Conservation (phyloP, 257 asterid species). For the Cruciata laevipes region DNA sequence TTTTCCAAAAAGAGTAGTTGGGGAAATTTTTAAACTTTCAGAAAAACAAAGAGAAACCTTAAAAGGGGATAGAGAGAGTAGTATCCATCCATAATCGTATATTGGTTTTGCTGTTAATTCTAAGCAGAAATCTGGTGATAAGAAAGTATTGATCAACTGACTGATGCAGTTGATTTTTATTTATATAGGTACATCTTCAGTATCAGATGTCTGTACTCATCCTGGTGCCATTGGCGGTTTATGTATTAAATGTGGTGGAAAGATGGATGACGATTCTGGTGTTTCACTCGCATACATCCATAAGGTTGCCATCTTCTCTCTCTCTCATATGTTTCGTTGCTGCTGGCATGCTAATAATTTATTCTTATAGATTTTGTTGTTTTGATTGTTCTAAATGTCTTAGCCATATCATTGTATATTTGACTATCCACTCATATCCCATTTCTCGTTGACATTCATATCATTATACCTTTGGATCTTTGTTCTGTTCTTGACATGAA, state of each 20-base stretch:
- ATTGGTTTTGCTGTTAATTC: not conserved
- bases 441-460: not conserved
- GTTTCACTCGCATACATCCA: conserved; percentile 78
- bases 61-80: not conserved
- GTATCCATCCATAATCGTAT: not conserved
- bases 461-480: not conserved
- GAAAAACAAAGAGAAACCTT: not conserved
- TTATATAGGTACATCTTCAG: conserved; percentile 18
- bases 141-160: not conserved
- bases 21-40: not conserved
- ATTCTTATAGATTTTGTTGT: not conserved
- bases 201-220: conserved; percentile 46
- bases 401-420: not conserved
- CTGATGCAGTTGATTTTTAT: not conserved
- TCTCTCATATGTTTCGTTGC: not conserved
- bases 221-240: conserved; percentile 84
- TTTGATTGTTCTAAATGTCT: not conserved
- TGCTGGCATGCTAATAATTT: not conserved
- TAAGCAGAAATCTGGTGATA: conserved; percentile 5
- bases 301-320: conserved; percentile 42
- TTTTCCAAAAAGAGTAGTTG: not conserved
- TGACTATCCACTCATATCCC: not conserved
- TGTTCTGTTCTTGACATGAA: not conserved
- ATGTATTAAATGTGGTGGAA: conserved; percentile 75
- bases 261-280: conserved; percentile 64